phyloP scores from a whole-genome alignment of 2,329 filamentous ascomycete genomes.

The Sporothrix inflata region DNA sequence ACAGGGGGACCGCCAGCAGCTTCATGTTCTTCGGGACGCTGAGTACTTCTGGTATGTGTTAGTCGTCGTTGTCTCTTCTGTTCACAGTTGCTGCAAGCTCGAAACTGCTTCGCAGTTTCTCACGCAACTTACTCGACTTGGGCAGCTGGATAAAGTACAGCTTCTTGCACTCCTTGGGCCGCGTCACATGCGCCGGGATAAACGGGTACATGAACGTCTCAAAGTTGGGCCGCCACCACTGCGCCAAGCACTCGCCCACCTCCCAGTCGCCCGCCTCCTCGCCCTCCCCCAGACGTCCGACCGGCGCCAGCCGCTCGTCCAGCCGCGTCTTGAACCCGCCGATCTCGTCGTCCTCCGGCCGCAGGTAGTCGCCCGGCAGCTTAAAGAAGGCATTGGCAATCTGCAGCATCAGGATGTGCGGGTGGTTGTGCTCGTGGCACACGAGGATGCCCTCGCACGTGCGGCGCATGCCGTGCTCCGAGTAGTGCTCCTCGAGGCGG shows the following conservation, averaged over 20 bases:
- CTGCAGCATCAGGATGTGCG: constrained; percentile 97
- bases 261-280: constrained; percentile 88
- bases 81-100: too few species aligned
- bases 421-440: constrained; percentile 98
- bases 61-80: background rate
- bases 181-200: constrained; percentile 90
- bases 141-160: constrained; percentile 96
- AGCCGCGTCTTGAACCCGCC: constrained; percentile 92
- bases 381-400: constrained; percentile 99
- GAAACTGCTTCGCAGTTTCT: background rate
- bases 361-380: constrained; percentile 92
- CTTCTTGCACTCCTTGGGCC: constrained; percentile 99
- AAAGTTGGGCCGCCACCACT: constrained; percentile 99
- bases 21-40: constrained; percentile 99
- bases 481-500: constrained; percentile 94
- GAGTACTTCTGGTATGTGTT: constrained; percentile 70
- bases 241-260: constrained; percentile 89
- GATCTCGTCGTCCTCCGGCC: constrained; percentile 86
- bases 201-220: constrained; percentile 99
- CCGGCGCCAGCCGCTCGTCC: constrained; percentile 90
- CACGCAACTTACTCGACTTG: constrained; percentile 71
- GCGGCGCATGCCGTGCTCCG: constrained; percentile 89
- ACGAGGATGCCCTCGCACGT: constrained; percentile 97
- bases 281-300: constrained; percentile 82
- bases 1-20: constrained; percentile 90